phyloP scores from a whole-genome alignment of 306 rosid genomes.

The Betula pendula region DNA sequence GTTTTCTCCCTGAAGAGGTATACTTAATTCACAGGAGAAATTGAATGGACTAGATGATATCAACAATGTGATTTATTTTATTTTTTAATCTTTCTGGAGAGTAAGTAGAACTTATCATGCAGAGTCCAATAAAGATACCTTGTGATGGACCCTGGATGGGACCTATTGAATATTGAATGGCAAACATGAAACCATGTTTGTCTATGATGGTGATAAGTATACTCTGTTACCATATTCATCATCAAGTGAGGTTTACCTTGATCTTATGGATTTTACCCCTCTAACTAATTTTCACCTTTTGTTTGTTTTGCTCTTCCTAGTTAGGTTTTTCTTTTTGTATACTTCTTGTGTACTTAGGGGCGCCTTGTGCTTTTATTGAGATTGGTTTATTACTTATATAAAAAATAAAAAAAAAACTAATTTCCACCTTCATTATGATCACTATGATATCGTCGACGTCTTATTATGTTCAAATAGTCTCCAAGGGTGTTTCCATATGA shows the following conservation, averaged over 20 bases:
- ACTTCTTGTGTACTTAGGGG: too few species aligned
- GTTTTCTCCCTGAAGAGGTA: background rate
- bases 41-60: background rate
- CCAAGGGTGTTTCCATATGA: background rate
- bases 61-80: background rate
- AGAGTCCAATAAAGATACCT: background rate
- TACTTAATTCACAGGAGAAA: background rate
- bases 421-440: background rate
- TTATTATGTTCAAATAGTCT: background rate
- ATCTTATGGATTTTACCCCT: background rate
- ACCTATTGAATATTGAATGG: background rate
- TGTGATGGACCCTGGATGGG: background rate
- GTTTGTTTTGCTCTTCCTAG: too few species aligned
- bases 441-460: background rate
- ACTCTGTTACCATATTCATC: background rate
- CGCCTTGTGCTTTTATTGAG: too few species aligned
- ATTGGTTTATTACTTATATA: too few species aligned
- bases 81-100: background rate
- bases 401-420: too few species aligned
- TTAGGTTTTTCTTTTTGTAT: too few species aligned
- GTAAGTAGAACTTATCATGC: background rate
- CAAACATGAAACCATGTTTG: background rate
- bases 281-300: background rate
- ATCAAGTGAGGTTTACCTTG: background rate
- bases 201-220: background rate